phyloP scores from a whole-genome alignment of 1,139 yeast species.

The Candida tetrigidarum region DNA sequence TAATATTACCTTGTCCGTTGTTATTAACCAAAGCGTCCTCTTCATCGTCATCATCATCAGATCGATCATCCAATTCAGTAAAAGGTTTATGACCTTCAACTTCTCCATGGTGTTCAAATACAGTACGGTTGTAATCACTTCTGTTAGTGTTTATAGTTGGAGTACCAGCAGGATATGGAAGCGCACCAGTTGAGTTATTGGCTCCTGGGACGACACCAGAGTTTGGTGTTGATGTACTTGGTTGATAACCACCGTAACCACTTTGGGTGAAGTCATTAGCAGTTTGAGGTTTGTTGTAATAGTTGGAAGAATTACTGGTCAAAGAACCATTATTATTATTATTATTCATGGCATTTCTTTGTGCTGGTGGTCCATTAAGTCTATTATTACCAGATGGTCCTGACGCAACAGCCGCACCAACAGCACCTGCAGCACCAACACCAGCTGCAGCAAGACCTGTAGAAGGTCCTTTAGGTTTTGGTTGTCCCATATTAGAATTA shows the following conservation, averaged over 20 bases:
- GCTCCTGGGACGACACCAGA: neutral
- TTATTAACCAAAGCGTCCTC: constrained; percentile 16
- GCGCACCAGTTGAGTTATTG: constrained; percentile 2
- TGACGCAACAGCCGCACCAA: constrained; percentile 5
- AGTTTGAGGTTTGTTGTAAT: constrained; percentile 38
- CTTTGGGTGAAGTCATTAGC: constrained; percentile 39
- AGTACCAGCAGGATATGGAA: constrained; percentile 15
- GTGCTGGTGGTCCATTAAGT: neutral
- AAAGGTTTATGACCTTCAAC: constrained; percentile 55
- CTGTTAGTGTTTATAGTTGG: constrained; percentile 5
- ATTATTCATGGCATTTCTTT: constrained; percentile 7
- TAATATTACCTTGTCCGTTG: constrained; percentile 9
- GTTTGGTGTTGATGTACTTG: neutral
- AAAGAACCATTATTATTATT: constrained; percentile 14
- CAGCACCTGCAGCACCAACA: constrained; percentile 5
- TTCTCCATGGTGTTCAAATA: constrained; percentile 50
- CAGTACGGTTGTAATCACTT: constrained; percentile 20
- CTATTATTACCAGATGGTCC: neutral
- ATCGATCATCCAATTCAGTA: constrained; percentile 41
- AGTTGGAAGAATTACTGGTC: constrained; percentile 25
- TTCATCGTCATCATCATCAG: constrained; percentile 25
- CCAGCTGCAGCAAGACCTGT: constrained; percentile 3
- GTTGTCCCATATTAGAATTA: neutral
- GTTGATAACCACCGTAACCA: constrained; percentile 7
- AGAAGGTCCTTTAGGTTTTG: neutral